Percentiles rank a stretch among this genome's conserved stretches.
Conservation (phyloP, 2,329 filamentous ascomycete genomes). For the Aureobasidium melanogenum region DNA sequence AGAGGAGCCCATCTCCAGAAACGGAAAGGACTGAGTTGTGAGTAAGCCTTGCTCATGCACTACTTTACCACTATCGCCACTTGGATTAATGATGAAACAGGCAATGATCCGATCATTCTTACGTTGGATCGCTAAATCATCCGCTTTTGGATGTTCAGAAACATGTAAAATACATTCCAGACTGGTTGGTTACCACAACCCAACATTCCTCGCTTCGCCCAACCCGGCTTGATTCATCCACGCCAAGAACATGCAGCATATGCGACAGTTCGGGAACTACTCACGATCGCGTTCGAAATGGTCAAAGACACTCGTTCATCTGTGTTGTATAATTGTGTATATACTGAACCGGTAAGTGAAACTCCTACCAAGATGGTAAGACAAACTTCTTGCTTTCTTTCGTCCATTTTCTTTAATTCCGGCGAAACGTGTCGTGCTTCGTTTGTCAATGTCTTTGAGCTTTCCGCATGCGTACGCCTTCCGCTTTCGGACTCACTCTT, state of each 20-base stretch:
- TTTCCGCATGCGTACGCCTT: conserved; percentile 6
- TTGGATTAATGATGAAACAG: conserved; percentile 2
- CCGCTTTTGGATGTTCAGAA: background rate
- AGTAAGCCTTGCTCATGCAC: conserved; percentile 11
- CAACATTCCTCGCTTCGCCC: background rate
- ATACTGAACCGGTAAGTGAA: background rate
- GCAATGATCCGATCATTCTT: background rate
- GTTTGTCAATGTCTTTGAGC: background rate
- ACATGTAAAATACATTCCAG: background rate
- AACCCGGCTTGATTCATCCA: background rate
- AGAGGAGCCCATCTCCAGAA: background rate
- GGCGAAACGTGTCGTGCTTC: background rate
- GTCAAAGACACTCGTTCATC: background rate
- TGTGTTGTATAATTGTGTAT: background rate
- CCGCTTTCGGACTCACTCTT: background rate
- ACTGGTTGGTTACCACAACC: background rate
- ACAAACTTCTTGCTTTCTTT: background rate
- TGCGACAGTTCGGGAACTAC: background rate
- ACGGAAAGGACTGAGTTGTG: conserved; percentile 13
- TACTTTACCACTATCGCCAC: background rate
- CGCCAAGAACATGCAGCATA: background rate
- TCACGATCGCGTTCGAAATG: background rate
- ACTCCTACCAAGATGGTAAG: background rate
- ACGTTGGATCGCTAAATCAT: background rate
- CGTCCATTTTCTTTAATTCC: background rate